Evolutionary conservation across 805 yeast species (phyloP), one percentile per base, ranked within the genome.

Genomic region (Millerago galiae): DNA sequence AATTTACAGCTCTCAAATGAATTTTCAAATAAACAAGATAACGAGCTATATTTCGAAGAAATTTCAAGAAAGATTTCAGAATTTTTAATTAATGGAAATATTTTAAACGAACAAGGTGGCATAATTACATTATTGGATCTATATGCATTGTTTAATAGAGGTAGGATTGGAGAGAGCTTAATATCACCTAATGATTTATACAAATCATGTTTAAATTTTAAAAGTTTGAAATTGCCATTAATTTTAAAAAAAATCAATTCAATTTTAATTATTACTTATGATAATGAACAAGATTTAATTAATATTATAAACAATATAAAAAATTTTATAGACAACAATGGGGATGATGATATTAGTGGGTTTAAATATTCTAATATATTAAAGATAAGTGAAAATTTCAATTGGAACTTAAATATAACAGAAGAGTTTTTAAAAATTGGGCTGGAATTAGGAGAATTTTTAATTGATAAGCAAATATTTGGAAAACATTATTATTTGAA

Each of bases 1-100:
- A 29, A 29, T 29, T 9, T 14, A 7, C 5, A 29, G 4, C n/a
- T 29, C 7, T 8, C 14, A 8, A 15, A 29, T n/a, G 32, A 29
- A 10, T 14, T 29, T 14, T 29, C 14, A 14, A 29, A 29, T 14
- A 29, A 29, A 29, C 16, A 29, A 7, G 32, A 29, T 29, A 29
- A 29, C 5, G 15, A n/a, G 4, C 8, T 29, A 14, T 29, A 29
- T 14, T 14, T 74, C 25, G 77, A 78, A 45, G 96, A 88, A 53
- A 64, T 88, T 14, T 76, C 96, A 0, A 71, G 95, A 41, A 90
- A 87, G 54, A 57, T 91, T 3, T 80, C 87, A 33, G 95, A 85
- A 52, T 89, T 78, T 59, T 65, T 85, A 9, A 62, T 67, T 9
- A 60, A 61, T 47, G 55, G 65, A 46, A 57, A 76, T 38, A 52